These are phyloP conservation scores for Rhizopogon salebrosus DNA, from an alignment of 768 basidiomycete genomes.

Conservation along the genomic window DNA sequence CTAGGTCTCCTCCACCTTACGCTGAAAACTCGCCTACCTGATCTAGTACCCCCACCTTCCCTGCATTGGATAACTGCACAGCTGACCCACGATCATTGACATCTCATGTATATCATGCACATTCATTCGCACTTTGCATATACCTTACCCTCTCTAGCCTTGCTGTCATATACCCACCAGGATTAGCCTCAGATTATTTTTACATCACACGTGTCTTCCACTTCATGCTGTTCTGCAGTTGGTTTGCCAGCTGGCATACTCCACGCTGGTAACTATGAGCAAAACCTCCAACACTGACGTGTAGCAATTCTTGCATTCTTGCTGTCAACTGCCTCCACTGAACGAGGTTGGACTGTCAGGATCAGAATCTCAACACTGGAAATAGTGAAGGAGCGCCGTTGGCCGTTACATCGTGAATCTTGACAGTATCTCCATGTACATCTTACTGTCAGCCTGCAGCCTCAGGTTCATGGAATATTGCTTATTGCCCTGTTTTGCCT, in stretches of 20 bases:
- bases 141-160: slow-evolving; percentile 4
- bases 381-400: too few species aligned
- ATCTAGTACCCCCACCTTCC: not conserved
- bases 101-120: slow-evolving; percentile 26
- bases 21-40: slow-evolving; percentile 1
- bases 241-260: not conserved
- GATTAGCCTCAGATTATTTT: slow-evolving; percentile 16
- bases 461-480: too few species aligned
- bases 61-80: not conserved
- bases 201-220: not conserved
- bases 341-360: too few species aligned
- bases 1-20: slow-evolving; percentile 24
- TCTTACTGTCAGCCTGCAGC: too few species aligned
- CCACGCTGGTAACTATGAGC: too few species aligned
- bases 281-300: too few species aligned
- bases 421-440: too few species aligned
- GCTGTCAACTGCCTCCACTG: too few species aligned
- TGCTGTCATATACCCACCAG: slow-evolving; percentile 21
- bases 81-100: slow-evolving; percentile 1
- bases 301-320: too few species aligned
- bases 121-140: slow-evolving; percentile 19
- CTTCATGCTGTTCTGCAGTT: not conserved
- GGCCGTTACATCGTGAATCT: too few species aligned
- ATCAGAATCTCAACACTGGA: too few species aligned
- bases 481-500: too few species aligned